These are phyloP conservation scores for Fusarium verticillioides DNA, from an alignment of 2,329 filamentous ascomycete species.

Conservation along the genomic window DNA sequence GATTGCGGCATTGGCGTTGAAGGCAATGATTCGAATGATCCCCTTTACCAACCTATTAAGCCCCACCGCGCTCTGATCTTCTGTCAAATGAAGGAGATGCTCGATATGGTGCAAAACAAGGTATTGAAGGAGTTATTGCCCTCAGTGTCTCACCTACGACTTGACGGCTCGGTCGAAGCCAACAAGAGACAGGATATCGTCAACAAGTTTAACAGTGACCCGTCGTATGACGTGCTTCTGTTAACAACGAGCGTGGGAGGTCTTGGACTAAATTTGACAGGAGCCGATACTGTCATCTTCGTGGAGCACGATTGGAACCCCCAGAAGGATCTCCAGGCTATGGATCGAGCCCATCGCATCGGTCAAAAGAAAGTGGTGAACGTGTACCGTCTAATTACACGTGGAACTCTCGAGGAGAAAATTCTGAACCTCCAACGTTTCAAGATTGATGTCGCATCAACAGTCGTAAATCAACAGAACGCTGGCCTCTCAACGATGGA, in stretches of 20 bases:
- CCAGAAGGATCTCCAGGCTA: conserved; percentile 97
- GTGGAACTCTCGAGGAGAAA: conserved; percentile 97
- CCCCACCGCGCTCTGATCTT: conserved; percentile 96
- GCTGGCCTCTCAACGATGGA: conserved; percentile 95
- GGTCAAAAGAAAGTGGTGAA: conserved; percentile 99
- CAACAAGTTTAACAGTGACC: conserved; percentile 98
- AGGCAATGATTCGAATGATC: conserved; percentile 67
- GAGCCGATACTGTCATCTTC: conserved; percentile 98
- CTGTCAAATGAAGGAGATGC: conserved; percentile 99
- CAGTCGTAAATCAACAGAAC: conserved; percentile 99
- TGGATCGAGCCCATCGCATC: conserved; percentile 98
- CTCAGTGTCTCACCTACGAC: conserved; percentile 89
- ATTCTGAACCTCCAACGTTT: conserved; percentile 97
- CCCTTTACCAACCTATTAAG: conserved; percentile 83
- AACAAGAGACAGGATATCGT: conserved; percentile 96
- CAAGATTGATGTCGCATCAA: conserved; percentile 98
- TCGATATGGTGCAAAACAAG: conserved; percentile 97
- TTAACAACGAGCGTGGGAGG: conserved; percentile 96
- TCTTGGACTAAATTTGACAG: conserved; percentile 92
- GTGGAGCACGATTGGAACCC: conserved; percentile 99
- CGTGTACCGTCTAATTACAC: conserved; percentile 95
- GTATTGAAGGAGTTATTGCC: conserved; percentile 93
- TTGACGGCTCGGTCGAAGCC: conserved; percentile 93
- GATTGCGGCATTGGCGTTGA: conserved; percentile 95
- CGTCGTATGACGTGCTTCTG: conserved; percentile 92